Evolutionary conservation across 2,329 filamentous ascomycete genomes (phyloP).

Genomic region (Hymenoscyphus fructigenus): DNA sequence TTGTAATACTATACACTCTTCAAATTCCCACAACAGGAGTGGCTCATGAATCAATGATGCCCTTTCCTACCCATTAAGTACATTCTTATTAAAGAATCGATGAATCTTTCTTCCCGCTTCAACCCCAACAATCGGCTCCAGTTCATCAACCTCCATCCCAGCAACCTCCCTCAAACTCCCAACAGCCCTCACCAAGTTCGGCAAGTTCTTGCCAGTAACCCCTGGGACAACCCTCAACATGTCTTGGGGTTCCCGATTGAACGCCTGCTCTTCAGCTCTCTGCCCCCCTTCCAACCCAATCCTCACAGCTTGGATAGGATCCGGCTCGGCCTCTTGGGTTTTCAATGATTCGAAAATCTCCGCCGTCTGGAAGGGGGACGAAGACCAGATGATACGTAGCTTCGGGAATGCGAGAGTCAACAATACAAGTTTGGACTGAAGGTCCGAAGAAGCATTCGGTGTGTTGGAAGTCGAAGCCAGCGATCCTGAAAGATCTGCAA

Average conservation of each 20-base stretch:
- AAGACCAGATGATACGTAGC: slow-evolving; percentile 91
- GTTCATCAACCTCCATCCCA: slow-evolving; percentile 75
- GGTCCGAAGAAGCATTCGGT: slow-evolving; percentile 61
- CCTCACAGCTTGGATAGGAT: slow-evolving; percentile 82
- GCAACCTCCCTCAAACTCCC: slow-evolving; percentile 79
- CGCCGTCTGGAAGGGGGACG: slow-evolving; percentile 89
- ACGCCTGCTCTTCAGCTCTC: slow-evolving; percentile 65
- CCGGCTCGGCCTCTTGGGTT: slow-evolving; percentile 83
- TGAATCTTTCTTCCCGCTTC: slow-evolving; percentile 75
- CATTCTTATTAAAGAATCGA: slow-evolving; percentile 69
- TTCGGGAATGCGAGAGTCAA: slow-evolving; percentile 89
- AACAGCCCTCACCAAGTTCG: slow-evolving; percentile 67
- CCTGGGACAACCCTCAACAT: slow-evolving; percentile 86
- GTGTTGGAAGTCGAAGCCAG: slow-evolving; percentile 62
- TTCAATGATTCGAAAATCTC: slow-evolving; percentile 96
- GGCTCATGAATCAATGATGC: too few species aligned
- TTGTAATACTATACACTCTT: too few species aligned
- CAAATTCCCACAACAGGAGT: too few species aligned
- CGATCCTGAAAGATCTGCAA: slow-evolving; percentile 65
- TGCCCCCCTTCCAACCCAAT: slow-evolving; percentile 70
- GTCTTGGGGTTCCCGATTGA: slow-evolving; percentile 84
- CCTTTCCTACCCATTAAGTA: slow-evolving; percentile 26
- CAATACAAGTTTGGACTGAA: slow-evolving; percentile 89
- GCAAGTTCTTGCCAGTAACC: slow-evolving; percentile 75
- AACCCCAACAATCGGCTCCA: slow-evolving; percentile 73